Percentiles rank a stretch among this genome's conserved stretches.
Evolutionary conservation across 1,139 yeast species (phyloP).

Genomic region (Petasospora rhodanensis): DNA sequence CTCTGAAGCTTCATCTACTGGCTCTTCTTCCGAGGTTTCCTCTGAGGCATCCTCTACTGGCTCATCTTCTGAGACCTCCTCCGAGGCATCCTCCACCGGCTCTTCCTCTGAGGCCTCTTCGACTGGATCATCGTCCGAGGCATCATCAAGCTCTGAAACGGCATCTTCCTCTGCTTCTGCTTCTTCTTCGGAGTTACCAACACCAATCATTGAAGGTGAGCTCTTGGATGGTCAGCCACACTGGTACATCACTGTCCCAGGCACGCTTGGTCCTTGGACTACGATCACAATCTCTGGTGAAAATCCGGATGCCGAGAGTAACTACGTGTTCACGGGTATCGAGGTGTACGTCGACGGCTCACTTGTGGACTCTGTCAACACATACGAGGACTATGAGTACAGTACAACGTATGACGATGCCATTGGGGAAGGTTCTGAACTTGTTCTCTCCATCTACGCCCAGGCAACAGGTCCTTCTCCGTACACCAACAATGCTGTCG

Average conservation of each 20-base stretch:
- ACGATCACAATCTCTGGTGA: constrained; percentile 1
- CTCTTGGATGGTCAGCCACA: constrained; percentile 1
- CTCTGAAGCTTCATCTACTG: too few relatives aligned
- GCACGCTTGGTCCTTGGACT: constrained; percentile 5
- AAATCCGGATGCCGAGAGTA: background rate
- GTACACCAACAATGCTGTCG: constrained; percentile 3
- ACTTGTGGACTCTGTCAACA: constrained; percentile 2
- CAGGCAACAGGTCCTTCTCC: constrained; percentile 5
- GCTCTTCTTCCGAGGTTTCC: too few relatives aligned
- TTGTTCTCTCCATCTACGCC: constrained; percentile 3
- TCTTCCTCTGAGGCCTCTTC: too few relatives aligned
- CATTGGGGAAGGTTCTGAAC: constrained; percentile 1
- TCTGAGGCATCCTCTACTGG: too few relatives aligned
- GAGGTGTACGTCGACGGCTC: background rate
- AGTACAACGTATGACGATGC: constrained; percentile 1
- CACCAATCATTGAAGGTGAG: constrained; percentile 5
- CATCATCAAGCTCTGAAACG: too few relatives aligned
- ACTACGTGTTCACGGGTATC: background rate
- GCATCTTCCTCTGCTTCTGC: too few relatives aligned
- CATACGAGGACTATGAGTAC: constrained; percentile 5
- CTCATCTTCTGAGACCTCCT: too few relatives aligned
- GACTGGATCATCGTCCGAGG: too few relatives aligned
- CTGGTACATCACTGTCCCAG: constrained; percentile 4
- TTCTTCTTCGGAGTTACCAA: too few relatives aligned
- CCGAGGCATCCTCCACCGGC: too few relatives aligned